Conservation (phyloP, 257 asterid species). For the Penstemon eatonii region DNA sequence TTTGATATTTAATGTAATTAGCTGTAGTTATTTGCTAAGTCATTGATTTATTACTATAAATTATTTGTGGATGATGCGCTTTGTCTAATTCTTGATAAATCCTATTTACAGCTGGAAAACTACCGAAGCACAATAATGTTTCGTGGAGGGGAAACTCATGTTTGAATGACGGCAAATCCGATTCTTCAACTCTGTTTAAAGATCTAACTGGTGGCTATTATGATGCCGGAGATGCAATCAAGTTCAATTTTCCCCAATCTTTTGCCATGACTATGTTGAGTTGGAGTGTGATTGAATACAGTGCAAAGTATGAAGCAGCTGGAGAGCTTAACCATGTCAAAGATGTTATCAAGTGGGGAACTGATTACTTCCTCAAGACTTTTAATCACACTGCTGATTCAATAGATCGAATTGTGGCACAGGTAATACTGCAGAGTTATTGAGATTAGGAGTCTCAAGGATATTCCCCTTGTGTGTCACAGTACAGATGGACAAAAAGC, state of each 20-base stretch:
- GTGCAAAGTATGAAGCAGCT: conserved; percentile 81
- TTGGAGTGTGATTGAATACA: conserved; percentile 96
- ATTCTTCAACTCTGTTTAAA: conserved; percentile 47
- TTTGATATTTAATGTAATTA: background rate
- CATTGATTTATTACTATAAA: background rate
- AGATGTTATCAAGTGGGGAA: conserved; percentile 96
- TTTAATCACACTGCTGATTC: conserved; percentile 87
- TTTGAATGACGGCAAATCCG: conserved; percentile 66
- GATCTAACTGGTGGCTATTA: conserved; percentile 85
- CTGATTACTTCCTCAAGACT: conserved; percentile 91
- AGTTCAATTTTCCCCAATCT: conserved; percentile 81
- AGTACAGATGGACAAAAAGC: background rate
- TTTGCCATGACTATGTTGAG: conserved; percentile 97
- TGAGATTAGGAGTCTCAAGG: background rate
- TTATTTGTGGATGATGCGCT: background rate
- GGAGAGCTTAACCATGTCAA: conserved; percentile 90
- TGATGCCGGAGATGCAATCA: conserved; percentile 98
- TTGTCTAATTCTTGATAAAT: conserved; percentile 27
- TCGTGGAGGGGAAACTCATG: conserved; percentile 97
- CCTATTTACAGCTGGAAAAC: conserved; percentile 70
- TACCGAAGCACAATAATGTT: conserved; percentile 89
- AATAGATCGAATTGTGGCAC: conserved; percentile 65
- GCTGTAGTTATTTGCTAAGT: background rate
- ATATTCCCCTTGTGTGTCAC: background rate
- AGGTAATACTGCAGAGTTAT: conserved; percentile 43